phyloP scores from a whole-genome alignment of 2,329 filamentous ascomycete species.

The Fusarium protoensiforme region DNA sequence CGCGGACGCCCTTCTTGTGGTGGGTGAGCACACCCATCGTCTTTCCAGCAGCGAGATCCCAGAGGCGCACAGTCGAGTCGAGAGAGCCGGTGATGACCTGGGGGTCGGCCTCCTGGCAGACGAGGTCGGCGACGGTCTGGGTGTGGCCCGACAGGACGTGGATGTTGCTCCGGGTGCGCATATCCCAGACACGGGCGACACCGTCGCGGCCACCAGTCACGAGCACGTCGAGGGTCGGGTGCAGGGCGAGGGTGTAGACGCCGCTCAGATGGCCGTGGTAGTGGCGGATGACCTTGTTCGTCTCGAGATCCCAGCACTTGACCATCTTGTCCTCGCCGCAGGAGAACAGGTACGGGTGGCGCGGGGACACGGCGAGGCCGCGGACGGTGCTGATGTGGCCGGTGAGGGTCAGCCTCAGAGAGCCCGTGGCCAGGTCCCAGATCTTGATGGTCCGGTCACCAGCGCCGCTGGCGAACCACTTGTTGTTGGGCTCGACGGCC shows the following conservation, averaged over 20 bases:
- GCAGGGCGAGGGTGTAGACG: constrained; percentile 92
- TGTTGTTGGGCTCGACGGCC: constrained; percentile 93
- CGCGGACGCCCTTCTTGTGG: constrained; percentile 96
- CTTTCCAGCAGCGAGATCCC: constrained; percentile 97
- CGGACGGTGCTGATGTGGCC: constrained; percentile 95
- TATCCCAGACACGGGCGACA: constrained; percentile 96
- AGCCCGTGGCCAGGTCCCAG: constrained; percentile 93
- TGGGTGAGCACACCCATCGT: constrained; percentile 96
- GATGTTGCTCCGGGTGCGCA: constrained; percentile 95
- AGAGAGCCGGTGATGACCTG: constrained; percentile 95
- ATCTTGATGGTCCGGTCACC: constrained; percentile 98
- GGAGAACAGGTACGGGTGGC: constrained; percentile 97
- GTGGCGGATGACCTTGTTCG: constrained; percentile 98
- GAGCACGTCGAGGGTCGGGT: constrained; percentile 93
- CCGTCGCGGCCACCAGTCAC: constrained; percentile 96
- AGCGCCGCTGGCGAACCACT: constrained; percentile 97
- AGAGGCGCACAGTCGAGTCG: constrained; percentile 89
- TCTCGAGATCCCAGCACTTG: constrained; percentile 99
- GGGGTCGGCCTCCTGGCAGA: constrained; percentile 95
- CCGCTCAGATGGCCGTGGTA: constrained; percentile 98
- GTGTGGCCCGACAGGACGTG: constrained; percentile 94
- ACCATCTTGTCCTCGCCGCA: constrained; percentile 99
- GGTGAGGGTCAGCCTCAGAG: constrained; percentile 85
- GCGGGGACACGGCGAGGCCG: constrained; percentile 89
- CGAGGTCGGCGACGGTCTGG: constrained; percentile 86